phyloP scores from a whole-genome alignment of 805 yeast genomes.

The Maudiozyma turicensis region DNA sequence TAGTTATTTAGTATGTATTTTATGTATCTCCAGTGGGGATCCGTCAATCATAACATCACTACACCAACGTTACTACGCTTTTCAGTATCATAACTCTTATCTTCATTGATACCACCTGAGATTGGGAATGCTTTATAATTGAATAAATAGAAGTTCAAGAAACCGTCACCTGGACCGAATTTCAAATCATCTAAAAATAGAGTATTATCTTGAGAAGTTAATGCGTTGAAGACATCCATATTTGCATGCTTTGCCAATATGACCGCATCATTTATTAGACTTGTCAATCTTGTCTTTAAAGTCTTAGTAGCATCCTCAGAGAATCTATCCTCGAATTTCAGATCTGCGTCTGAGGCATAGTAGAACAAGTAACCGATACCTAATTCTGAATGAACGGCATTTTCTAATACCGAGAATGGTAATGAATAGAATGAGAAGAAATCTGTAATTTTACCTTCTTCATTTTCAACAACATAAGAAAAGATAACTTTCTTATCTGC shows the following conservation, averaged over 20 bases:
- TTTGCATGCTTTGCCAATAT: conserved; percentile 54
- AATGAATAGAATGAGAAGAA: conserved; percentile 82
- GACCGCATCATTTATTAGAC: conserved; percentile 63
- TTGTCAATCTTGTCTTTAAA: conserved; percentile 49
- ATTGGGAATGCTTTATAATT: conserved; percentile 79
- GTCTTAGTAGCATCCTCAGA: conserved; percentile 33
- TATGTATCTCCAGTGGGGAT: background rate
- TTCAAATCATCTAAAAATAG: conserved; percentile 71
- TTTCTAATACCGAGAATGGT: conserved; percentile 74
- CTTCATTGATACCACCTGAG: conserved; percentile 63
- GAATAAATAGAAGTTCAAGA: conserved; percentile 81
- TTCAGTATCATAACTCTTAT: conserved; percentile 42
- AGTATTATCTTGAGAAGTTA: conserved; percentile 83
- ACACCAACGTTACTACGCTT: conserved; percentile 80
- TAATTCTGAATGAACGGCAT: conserved; percentile 51
- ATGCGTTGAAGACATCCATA: conserved; percentile 90
- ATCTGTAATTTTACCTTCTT: conserved; percentile 61
- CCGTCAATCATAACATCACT: conserved; percentile 52
- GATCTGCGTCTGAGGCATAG: conserved; percentile 67
- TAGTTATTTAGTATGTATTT: background rate
- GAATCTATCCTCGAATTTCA: conserved; percentile 31
- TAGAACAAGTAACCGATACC: conserved; percentile 86
- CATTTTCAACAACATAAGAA: conserved; percentile 63
- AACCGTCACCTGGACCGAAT: conserved; percentile 92
- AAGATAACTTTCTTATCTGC: conserved; percentile 43